Base-by-base conservation (phyloP, 2,329 filamentous ascomycete genomes). In the Penicillium verrucosum region DNA sequence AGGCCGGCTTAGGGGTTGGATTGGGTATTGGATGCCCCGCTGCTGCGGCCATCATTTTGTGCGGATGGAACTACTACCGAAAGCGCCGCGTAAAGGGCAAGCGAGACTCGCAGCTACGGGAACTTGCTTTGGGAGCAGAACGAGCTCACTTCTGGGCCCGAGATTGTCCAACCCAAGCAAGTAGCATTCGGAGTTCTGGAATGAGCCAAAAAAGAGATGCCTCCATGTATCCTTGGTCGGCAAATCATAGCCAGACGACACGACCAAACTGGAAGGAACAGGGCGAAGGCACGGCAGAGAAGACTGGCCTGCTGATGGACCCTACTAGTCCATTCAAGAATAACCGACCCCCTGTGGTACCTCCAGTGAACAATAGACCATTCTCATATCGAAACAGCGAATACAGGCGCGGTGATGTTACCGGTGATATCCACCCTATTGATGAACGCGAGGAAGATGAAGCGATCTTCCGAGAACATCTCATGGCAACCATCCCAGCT, bases 361-460 rank as follows among this genome's bases (percentile, higher is more conserved):
- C 67, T 49, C 38, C 49, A 12, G 53, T 79, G 43, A 73, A 73
- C 50, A 68, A 72, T 16, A 66, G 74, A 54, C 61, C 71, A 32
- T 75, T 74, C 40, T 59, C 67, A 6, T 76, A 41, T 23, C 54
- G 48, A 21, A 81, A 80, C 62, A 79, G 82, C 32, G 80, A 82
- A 49, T 75, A 72, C 42, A 75, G 81, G 49, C 71, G 78, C 32
- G 79, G 74, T 55, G 77, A 80, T 18, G 78, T 78, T 8, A 79
- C 81, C 32, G 80, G 80, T 3, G 74, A 78, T 25, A 87, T 87
- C 27, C 84, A 86, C 65, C 82, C 84, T 0, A 88, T 88, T 44
- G 84, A 85, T 37, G 83, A 85, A 66, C 73, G 80, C 12, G 85
- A 87, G 57, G 85, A 86, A 60, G 82, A 85, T 49, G 82, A 84